A percentile compares a stretch with the other conserved stretches of the same genome.
Evolutionary conservation across 1,284 basidiomycete species (phyloP).

Genomic region (Gomphus bonarii): DNA sequence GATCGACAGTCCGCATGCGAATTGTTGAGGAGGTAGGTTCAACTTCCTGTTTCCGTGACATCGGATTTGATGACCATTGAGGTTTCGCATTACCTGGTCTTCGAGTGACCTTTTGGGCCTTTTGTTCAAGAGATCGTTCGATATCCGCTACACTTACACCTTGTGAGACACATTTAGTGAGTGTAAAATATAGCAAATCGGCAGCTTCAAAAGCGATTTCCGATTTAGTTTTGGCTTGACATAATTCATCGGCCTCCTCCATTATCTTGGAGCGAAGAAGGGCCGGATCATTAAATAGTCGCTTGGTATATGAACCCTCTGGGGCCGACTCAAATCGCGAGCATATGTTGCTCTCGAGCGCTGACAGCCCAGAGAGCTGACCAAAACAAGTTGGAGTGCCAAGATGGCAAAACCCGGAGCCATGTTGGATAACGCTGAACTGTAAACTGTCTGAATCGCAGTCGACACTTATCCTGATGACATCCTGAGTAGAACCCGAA

Average conservation of each 20-base stretch:
- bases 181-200: constrained; percentile 90
- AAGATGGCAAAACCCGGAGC: constrained; percentile 91
- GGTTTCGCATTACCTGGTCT: constrained; percentile 92
- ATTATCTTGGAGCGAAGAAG: constrained; percentile 90
- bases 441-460: constrained; percentile 93
- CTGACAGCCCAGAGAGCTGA: constrained; percentile 63
- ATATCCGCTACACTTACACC: constrained; percentile 84
- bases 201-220: constrained; percentile 96
- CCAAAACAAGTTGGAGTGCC: constrained; percentile 84
- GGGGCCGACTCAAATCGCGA: constrained; percentile 72
- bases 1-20: constrained; percentile 65
- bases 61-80: constrained; percentile 45
- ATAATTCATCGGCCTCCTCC: constrained; percentile 97
- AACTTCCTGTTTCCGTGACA: constrained; percentile 23
- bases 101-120: constrained; percentile 82
- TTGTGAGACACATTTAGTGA: constrained; percentile 78
- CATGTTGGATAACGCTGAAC: constrained; percentile 87
- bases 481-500: constrained; percentile 86
- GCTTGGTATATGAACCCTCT: constrained; percentile 85
- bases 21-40: constrained; percentile 37
- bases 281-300: constrained; percentile 77
- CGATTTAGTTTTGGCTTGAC: constrained; percentile 70
- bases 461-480: constrained; percentile 78
- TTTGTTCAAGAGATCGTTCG: constrained; percentile 76
- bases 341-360: constrained; percentile 75